Base-by-base conservation (phyloP, 2,329 filamentous ascomycete genomes). In the Chaetomiaceae sp. region DNA sequence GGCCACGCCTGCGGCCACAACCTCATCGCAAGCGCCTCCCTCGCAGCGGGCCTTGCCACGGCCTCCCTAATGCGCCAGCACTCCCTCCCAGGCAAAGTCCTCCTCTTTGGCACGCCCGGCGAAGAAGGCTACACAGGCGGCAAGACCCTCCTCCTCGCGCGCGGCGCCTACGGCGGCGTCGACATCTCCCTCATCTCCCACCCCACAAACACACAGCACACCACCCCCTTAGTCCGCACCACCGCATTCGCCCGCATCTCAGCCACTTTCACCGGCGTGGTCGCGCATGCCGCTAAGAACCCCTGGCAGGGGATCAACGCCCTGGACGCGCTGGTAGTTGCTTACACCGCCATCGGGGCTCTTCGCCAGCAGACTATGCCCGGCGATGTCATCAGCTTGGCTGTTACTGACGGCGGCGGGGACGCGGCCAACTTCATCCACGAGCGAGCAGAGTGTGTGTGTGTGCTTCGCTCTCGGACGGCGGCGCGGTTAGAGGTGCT, bases 351-450 rank as follows among this genome's bases (percentile, higher is more conserved):
- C 17, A 34, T 50, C 4, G 27, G 40, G 7, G 41, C 25, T 1
- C 40, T 50, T 23, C 48, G 48, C 14, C 48, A 50, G 41, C 48
- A 50, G 25, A 50, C 48, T 5, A 50, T 44, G 48, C 25, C 48
- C 1, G 48, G 40, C 25, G 48, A 50, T 12, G 40, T 44, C 14
- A 50, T 50, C 8, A 34, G 48, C 2, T 2, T 50, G 14, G 48
- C 48, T 2, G 44, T 50, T 5, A 50, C 48, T 14, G 16, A 50
- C 19, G 48, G 48, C n/a, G 48, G 48, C 5, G 48, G 27, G n/a
- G 25, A 39, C 5, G 41, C 48, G 1, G 44, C 48, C 8, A 44
- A 50, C n/a, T 6, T 44, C 6, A 40, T 50, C 20, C 48, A 50
- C 25, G 40, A 41, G 6, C 30, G 40, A 10, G 25, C 40, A 3